A percentile compares a stretch with the other conserved stretches of the same genome.
Conservation (phyloP, 139 green algal genomes). For the Picochlorum sp. region DNA sequence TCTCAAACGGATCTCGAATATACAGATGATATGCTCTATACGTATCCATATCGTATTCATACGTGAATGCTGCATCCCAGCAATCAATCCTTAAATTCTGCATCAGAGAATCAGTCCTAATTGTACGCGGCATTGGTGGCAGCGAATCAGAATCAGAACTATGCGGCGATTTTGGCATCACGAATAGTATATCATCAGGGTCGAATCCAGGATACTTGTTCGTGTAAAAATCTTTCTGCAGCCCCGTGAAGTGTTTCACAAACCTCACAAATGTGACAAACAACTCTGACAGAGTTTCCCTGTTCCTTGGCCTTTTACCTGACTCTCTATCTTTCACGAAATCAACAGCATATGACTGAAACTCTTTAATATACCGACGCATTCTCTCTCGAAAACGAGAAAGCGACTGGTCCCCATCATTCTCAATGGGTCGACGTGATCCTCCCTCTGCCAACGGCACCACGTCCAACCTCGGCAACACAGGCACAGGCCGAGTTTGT, state of each 20-base stretch:
- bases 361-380: too few relatives aligned
- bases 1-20: not conserved
- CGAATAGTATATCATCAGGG: too few relatives aligned
- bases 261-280: slow-evolving; percentile 1
- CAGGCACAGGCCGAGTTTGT: slow-evolving; percentile 24
- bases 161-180: too few relatives aligned
- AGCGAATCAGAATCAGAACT: too few relatives aligned
- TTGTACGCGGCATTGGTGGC: too few relatives aligned
- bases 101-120: not conserved
- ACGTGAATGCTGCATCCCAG: not conserved
- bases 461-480: slow-evolving; percentile 38
- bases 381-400: too few relatives aligned
- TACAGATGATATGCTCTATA: not conserved
- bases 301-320: not conserved
- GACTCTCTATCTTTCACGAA: too few relatives aligned
- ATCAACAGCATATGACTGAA: too few relatives aligned
- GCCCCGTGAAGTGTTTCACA: not conserved
- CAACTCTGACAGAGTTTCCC: slow-evolving; percentile 1
- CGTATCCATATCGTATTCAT: not conserved
- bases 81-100: not conserved
- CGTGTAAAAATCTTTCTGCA: not conserved
- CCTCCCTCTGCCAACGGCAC: slow-evolving; percentile 3
- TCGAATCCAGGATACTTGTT: not conserved
- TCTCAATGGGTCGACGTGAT: too few relatives aligned
- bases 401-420: too few relatives aligned